Conservation (phyloP, 306 rosid species). For the Begonia fuchsioides region DNA sequence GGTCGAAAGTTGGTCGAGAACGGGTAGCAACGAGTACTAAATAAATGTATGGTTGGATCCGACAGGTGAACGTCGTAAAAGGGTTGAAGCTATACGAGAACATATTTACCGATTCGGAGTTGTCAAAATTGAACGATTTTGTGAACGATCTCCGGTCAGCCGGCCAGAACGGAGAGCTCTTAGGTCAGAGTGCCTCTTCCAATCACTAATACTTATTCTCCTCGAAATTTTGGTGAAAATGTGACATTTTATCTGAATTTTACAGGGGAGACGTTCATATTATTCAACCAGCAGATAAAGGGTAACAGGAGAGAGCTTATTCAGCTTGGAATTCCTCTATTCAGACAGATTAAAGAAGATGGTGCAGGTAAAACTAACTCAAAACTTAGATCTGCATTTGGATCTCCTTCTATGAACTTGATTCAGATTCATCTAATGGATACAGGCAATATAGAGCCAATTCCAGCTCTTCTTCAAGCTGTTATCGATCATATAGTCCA, state of each 20-base stretch:
- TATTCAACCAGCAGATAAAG: slow-evolving; percentile 83
- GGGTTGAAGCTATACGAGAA: not conserved
- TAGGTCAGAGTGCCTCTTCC: not conserved
- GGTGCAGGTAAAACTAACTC: slow-evolving; percentile 30
- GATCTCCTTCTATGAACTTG: too few species aligned
- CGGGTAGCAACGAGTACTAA: too few species aligned
- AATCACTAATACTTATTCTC: not conserved
- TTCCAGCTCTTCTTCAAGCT: slow-evolving; percentile 58
- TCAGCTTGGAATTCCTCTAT: slow-evolving; percentile 87
- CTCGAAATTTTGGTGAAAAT: too few species aligned
- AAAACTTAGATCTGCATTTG: not conserved
- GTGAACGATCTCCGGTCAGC: not conserved
- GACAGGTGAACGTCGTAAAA: not conserved
- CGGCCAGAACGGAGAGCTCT: not conserved
- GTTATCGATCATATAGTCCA: slow-evolving; percentile 85
- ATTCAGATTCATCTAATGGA: too few species aligned
- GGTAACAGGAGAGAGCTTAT: slow-evolving; percentile 91
- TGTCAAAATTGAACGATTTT: not conserved
- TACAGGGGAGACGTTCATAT: slow-evolving; percentile 73
- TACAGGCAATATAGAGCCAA: slow-evolving; percentile 73
- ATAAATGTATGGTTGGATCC: not conserved
- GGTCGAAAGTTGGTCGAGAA: too few species aligned
- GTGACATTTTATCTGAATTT: not conserved
- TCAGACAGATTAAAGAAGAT: slow-evolving; percentile 70
- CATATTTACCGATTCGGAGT: not conserved